Conservation (phyloP, 306 rosid genomes). For the Senna tora region DNA sequence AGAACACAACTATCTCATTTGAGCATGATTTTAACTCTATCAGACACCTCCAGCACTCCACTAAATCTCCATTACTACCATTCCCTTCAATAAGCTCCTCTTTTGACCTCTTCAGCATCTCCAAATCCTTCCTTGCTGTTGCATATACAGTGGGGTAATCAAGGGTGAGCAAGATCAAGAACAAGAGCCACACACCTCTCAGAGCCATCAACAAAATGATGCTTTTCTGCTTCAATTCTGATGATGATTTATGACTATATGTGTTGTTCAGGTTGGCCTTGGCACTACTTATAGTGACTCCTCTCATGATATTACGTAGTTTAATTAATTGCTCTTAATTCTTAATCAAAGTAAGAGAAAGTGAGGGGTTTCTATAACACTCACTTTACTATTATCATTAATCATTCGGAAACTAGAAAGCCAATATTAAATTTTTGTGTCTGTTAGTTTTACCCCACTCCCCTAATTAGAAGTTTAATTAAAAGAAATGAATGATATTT, state of each 20-base stretch:
- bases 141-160: constrained; percentile 7
- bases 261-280: not conserved
- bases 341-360: not conserved
- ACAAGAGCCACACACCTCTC: constrained; percentile 11
- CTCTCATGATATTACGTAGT: not conserved
- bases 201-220: constrained; percentile 21
- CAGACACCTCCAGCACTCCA: constrained; percentile 42
- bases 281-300: not conserved
- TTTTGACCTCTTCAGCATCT: no score
- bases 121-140: constrained; percentile 30
- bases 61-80: not conserved
- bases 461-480: no score
- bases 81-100: not conserved
- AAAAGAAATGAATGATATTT: no score
- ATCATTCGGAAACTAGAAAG: not conserved
- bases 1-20: constrained; percentile 41
- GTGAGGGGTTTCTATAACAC: not conserved
- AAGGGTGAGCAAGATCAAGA: not conserved
- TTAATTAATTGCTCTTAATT: not conserved
- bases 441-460: no score
- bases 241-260: not conserved
- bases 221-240: not conserved
- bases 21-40: constrained; percentile 45
- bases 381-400: not conserved
- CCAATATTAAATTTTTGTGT: no score